phyloP scores from a whole-genome alignment of 2,329 filamentous ascomycete species.

The Fusarium redolens region DNA sequence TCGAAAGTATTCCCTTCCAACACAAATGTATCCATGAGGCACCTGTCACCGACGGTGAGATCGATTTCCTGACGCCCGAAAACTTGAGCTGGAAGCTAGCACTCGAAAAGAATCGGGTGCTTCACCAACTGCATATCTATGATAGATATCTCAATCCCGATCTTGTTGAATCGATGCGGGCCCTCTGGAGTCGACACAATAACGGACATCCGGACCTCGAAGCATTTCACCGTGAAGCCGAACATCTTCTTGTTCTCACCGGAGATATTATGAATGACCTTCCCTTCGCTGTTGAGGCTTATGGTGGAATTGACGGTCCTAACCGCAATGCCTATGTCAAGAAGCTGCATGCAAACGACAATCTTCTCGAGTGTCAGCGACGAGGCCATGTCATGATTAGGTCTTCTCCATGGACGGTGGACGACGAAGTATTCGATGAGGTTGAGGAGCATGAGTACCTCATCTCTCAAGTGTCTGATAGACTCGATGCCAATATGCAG shows the following conservation, averaged over 20 bases:
- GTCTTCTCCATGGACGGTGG: background rate
- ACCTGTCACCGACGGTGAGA: background rate
- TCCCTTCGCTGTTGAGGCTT: background rate
- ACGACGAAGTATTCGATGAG: background rate
- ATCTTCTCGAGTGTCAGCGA: slow-evolving; percentile 3
- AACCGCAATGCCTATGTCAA: background rate
- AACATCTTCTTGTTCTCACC: background rate
- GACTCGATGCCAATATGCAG: background rate
- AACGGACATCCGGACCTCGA: background rate
- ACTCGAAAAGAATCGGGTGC: background rate
- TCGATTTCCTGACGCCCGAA: background rate
- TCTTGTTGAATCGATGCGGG: background rate
- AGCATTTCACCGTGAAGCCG: background rate
- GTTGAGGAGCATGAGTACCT: background rate
- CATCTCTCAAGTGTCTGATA: background rate
- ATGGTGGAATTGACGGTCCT: background rate
- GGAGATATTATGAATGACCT: background rate
- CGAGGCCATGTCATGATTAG: slow-evolving; percentile 19
- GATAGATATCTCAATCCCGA: background rate
- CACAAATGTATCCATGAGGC: slow-evolving; percentile 11
- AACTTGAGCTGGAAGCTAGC: slow-evolving; percentile 3
- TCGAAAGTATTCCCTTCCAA: background rate
- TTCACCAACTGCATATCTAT: slow-evolving; percentile 11
- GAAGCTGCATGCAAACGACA: background rate
- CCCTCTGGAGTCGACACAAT: background rate